These are phyloP conservation scores for Pseudocercospora fuligena DNA, from an alignment of 2,329 filamentous ascomycete genomes.

Conservation along the genomic window DNA sequence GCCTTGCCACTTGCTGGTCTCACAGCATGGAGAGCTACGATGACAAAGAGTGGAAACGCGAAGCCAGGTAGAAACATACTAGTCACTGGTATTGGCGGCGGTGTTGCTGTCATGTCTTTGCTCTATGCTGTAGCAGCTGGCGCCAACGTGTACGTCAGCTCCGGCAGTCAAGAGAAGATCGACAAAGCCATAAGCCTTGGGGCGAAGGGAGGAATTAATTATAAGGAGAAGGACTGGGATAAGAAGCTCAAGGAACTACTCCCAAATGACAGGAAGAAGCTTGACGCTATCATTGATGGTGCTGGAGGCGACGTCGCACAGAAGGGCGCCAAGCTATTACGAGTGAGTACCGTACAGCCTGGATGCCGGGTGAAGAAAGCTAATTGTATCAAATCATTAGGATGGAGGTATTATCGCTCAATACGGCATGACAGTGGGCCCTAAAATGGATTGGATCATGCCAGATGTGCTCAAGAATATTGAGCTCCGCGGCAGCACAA, in stretches of 20 bases:
- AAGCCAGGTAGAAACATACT: conserved; percentile 73
- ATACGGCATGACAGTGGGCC: conserved; percentile 89
- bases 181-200: conserved; percentile 72
- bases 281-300: conserved; percentile 89
- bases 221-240: conserved; percentile 81
- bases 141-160: conserved; percentile 80
- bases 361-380: not conserved
- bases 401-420: conserved; percentile 79
- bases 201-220: conserved; percentile 79
- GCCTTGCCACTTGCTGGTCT: conserved; percentile 83
- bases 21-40: conserved; percentile 84
- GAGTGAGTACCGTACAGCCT: conserved; percentile 47
- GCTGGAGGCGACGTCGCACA: conserved; percentile 84
- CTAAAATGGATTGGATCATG: conserved; percentile 88
- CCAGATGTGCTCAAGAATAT: conserved; percentile 82
- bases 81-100: conserved; percentile 89
- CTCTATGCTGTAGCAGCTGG: conserved; percentile 78
- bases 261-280: conserved; percentile 66
- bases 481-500: conserved; percentile 82
- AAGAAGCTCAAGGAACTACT: conserved; percentile 69
- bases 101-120: conserved; percentile 81
- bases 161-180: conserved; percentile 75
- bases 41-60: conserved; percentile 74
- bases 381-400: conserved; percentile 39
- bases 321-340: conserved; percentile 70